Base-by-base conservation (phyloP, 2,329 filamentous ascomycete species). In the Fusarium aywerte region DNA sequence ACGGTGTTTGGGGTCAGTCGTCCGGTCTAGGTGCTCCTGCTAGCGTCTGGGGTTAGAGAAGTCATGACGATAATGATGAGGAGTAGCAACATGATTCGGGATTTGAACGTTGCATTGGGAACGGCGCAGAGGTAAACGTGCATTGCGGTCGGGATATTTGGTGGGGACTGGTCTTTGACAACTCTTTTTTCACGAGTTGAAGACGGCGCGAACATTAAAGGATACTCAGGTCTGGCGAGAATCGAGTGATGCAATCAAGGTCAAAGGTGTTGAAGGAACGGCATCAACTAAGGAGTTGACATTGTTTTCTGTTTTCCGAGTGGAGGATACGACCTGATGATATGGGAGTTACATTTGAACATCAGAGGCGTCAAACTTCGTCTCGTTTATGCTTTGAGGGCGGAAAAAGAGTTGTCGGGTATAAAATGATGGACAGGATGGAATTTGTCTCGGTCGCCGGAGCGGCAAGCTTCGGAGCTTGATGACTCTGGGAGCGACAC, bases 11-110 rank as follows among this genome's bases (percentile, higher is more conserved):
- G 94, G 92, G 93, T 61, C 90, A 89, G 74, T 92, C 92, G 74
- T 92, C 89, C 68, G 88, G 89, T 49, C 88, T 96, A 64, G 92
- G 93, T 68, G 91, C 94, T 64, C 93, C 96, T 78, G 93, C 94
- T 68, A 96, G 93, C 68, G 95, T 97, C 71, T 98, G 94, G 94
- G 94, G 94, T 73, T 97, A 89, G 52, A 27, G 11, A 50, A 42
- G 7, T 31, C 25, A 11, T n/a, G 32, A 25, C 32, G 44, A 54
- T 44, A 25, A 48, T 47, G 49, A 48, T 39, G 11, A 36, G 48
- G 39, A 42, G 49, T 39, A 50, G 27, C 57, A 61, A 48, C 44
- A 60, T 32, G 62, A 53, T 38, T 44, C 38, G 54, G 61, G 68
- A 51, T 57, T 62, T 68, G 58, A 66, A 51, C 56, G 55, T 67